Base-by-base conservation (phyloP, 2,329 filamentous ascomycete genomes). In the Calonectria multiphialidica region DNA sequence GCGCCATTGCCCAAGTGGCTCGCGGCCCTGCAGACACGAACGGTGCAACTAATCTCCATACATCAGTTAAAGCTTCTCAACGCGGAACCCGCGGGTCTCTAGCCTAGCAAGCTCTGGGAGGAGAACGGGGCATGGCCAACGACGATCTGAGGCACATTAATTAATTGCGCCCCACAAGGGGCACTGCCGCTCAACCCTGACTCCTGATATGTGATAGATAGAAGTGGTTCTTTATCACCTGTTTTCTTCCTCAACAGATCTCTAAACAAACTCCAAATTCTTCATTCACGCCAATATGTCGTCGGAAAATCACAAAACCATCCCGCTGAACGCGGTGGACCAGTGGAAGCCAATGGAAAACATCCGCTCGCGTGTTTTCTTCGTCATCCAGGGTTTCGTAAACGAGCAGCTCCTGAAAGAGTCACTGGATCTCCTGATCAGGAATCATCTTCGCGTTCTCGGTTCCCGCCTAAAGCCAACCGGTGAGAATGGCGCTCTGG, bases 361-460 rank as follows among this genome's bases (percentile, higher is more conserved):
- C 0, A 71, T 74, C 1, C 72, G 71, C 4, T 67, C 63, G 1
- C 42, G 71, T 10, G 67, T 68, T 1, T 73, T 74, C n/a, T 73
- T 74, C 5, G 53, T 74, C 12, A 23, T 44, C 2, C 28, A 40
- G 8, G 42, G 66, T 13, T 55, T 42, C 2, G 35, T 74, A 15
- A 68, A 74, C 3, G 61, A 40, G 1, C 55, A 65, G 0, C 13
- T 30, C 0, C 42, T 74, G 0, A 61, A 45, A 1, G 6, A 13
- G 0, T 49, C 57, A 1, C 55, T 74, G 1, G 57, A 74, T n/a
- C 15, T 35, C 1, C 45, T 74, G 0, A 68, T 73, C 9, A 28
- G 55, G 5, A n/a, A 68, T 5, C 37, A 71, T 13, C 73, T 67
- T 47, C 18, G 44, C 3, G 73, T 73, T 0, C 3, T 74, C 9